Evolutionary conservation across 345 rosid genomes (phyloP).

Genomic region (Orychophragmus violaceus): DNA sequence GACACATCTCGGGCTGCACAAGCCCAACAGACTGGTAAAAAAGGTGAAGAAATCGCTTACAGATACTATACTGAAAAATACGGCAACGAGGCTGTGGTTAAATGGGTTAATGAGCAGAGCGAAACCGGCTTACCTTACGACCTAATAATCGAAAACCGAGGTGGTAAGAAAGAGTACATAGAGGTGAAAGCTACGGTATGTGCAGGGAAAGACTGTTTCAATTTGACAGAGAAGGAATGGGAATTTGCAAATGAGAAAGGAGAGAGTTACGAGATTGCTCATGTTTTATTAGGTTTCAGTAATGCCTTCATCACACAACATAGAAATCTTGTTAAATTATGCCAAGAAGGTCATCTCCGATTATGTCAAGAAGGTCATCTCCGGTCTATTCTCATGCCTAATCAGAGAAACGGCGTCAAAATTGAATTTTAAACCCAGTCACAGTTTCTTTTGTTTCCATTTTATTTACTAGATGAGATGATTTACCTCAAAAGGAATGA

Average conservation of each 20-base stretch:
- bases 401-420: slow-evolving; percentile 21
- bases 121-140: slow-evolving; percentile 87
- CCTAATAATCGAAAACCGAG: slow-evolving; percentile 33
- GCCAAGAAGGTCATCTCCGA: slow-evolving; percentile 57
- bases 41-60: slow-evolving; percentile 68
- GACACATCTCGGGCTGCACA: slow-evolving; percentile 38
- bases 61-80: slow-evolving; percentile 39
- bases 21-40: slow-evolving; percentile 53
- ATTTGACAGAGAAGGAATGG: slow-evolving; percentile 70
- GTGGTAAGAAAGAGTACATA: slow-evolving; percentile 42
- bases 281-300: slow-evolving; percentile 48
- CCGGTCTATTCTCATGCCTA: slow-evolving; percentile 66
- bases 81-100: slow-evolving; percentile 40
- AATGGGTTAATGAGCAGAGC: slow-evolving; percentile 66
- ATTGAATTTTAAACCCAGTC: neutral
- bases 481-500: neutral
- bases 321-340: slow-evolving; percentile 52
- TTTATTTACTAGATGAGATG: neutral
- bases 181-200: slow-evolving; percentile 86
- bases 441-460: neutral
- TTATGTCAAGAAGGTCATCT: slow-evolving; percentile 58
- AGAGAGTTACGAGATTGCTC: slow-evolving; percentile 53
- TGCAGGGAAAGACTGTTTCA: slow-evolving; percentile 67
- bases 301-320: slow-evolving; percentile 46
- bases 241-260: slow-evolving; percentile 65